Conservation (phyloP, 2,329 filamentous ascomycete species). For the Balansia obtecta region DNA sequence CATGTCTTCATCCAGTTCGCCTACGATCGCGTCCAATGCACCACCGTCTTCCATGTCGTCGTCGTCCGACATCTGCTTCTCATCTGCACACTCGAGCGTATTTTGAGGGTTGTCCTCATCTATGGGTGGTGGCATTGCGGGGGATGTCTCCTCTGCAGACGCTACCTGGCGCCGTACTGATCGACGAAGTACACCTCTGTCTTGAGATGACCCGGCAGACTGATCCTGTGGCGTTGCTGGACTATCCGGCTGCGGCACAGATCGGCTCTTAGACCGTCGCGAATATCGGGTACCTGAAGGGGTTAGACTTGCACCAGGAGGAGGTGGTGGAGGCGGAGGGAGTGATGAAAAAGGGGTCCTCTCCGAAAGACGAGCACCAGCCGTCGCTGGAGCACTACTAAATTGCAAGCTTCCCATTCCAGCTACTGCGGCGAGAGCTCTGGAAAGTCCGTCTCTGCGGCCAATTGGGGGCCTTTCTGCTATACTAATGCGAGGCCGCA, state of each 20-base stretch:
- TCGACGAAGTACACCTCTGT: slow-evolving; percentile 48
- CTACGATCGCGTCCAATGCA: slow-evolving; percentile 77
- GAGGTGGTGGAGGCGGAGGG: slow-evolving; percentile 17
- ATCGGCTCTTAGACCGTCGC: slow-evolving; percentile 35
- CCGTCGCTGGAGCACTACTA: slow-evolving; percentile 31
- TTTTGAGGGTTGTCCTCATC: slow-evolving; percentile 52
- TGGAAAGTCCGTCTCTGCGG: slow-evolving; percentile 52
- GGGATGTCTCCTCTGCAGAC: slow-evolving; percentile 37
- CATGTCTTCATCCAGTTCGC: slow-evolving; percentile 77
- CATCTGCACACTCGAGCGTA: slow-evolving; percentile 83
- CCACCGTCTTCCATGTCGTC: slow-evolving; percentile 53
- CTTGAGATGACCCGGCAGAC: slow-evolving; percentile 35
- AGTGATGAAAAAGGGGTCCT: slow-evolving; percentile 27
- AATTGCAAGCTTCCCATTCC: slow-evolving; percentile 53
- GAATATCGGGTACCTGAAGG: slow-evolving; percentile 31
- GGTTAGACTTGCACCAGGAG: slow-evolving; percentile 18
- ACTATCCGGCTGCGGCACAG: slow-evolving; percentile 25
- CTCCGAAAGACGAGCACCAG: slow-evolving; percentile 34
- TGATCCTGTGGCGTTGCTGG: slow-evolving; percentile 30
- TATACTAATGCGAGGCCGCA: slow-evolving; percentile 76
- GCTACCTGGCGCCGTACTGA: slow-evolving; percentile 49
- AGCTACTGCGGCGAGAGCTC: slow-evolving; percentile 65
- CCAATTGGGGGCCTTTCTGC: slow-evolving; percentile 54
- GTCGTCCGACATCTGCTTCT: slow-evolving; percentile 67
- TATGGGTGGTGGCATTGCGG: slow-evolving; percentile 38